Evolutionary conservation across 805 yeast species (phyloP).

Genomic region (Candida parachauliodes): DNA sequence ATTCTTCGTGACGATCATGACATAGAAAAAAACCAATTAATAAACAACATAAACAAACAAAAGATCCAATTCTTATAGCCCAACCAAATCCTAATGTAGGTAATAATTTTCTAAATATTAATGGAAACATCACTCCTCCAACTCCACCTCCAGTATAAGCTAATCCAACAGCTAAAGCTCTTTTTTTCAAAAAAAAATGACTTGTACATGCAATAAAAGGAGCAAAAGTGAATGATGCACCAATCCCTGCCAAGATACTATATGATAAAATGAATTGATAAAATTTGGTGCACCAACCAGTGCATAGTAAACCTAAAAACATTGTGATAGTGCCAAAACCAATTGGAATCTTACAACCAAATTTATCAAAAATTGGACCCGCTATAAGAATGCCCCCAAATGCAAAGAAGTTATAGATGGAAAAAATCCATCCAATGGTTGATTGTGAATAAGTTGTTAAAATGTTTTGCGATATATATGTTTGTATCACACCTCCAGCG

Average conservation of each 20-base stretch:
- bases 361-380: conserved; percentile 25
- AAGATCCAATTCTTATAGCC: conserved; percentile 24
- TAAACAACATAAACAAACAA: conserved; percentile 18
- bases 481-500: conserved; percentile 22
- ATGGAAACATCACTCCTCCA: conserved; percentile 27
- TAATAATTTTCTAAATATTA: conserved; percentile 22
- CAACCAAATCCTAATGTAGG: conserved; percentile 29
- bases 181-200: conserved; percentile 19
- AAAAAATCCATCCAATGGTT: conserved; percentile 27
- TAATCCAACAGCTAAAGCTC: conserved; percentile 26
- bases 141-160: conserved; percentile 30
- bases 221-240: conserved; percentile 23
- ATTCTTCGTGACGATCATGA: conserved; percentile 17
- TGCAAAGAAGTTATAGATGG: conserved; percentile 21
- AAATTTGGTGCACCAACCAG: conserved; percentile 17
- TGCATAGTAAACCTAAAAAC: conserved; percentile 19
- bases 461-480: conserved; percentile 15
- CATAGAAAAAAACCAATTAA: conserved; percentile 15
- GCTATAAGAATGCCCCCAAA: conserved; percentile 20
- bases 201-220: conserved; percentile 20
- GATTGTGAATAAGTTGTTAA: conserved; percentile 14
- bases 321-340: conserved; percentile 15
- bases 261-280: conserved; percentile 25
- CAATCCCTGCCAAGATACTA: conserved; percentile 22
- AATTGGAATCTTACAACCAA: conserved; percentile 20